Conservation (phyloP, 345 rosid species). For the Isatis tinctoria region DNA sequence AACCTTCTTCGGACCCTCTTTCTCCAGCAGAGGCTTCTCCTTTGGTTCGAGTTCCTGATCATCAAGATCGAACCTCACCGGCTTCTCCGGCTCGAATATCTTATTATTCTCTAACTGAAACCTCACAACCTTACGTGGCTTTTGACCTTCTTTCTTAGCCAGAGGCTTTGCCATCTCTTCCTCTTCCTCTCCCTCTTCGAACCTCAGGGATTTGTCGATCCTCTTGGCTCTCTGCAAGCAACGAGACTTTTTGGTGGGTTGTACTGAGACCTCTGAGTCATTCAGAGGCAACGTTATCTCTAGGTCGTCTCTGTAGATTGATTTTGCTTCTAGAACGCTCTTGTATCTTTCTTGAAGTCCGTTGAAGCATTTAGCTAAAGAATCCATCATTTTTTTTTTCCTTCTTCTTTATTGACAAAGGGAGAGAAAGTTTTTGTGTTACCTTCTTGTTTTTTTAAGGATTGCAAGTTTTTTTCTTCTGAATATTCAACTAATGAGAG, state of each 20-base stretch:
- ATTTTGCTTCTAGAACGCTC: slow-evolving; percentile 12
- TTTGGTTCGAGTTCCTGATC: neutral
- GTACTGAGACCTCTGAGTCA: slow-evolving; percentile 6
- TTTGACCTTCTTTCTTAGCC: slow-evolving; percentile 7
- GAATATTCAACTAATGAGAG: neutral
- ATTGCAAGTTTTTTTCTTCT: neutral
- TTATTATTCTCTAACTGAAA: slow-evolving; percentile 31
- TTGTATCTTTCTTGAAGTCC: slow-evolving; percentile 22
- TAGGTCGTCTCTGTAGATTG: slow-evolving; percentile 22
- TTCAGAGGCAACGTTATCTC: slow-evolving; percentile 24
- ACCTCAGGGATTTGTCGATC: slow-evolving; percentile 19
- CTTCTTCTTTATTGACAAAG: neutral
- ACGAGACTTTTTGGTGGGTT: slow-evolving; percentile 19
- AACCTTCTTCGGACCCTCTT: neutral
- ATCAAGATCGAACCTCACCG: slow-evolving; percentile 4
- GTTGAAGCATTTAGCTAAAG: slow-evolving; percentile 30
- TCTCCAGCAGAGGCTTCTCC: slow-evolving; percentile 15
- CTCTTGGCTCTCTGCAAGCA: slow-evolving; percentile 27
- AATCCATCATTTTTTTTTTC: slow-evolving; percentile 11
- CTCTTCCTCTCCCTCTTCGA: slow-evolving; percentile 33
- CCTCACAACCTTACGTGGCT: slow-evolving; percentile 32
- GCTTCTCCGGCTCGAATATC: slow-evolving; percentile 13
- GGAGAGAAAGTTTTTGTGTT: neutral
- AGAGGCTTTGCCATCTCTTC: slow-evolving; percentile 19
- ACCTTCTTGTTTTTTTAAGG: neutral